These are phyloP conservation scores for Neurospora sublineolata DNA, from an alignment of 495 filamentous ascomycete species.

Conservation along the genomic window DNA sequence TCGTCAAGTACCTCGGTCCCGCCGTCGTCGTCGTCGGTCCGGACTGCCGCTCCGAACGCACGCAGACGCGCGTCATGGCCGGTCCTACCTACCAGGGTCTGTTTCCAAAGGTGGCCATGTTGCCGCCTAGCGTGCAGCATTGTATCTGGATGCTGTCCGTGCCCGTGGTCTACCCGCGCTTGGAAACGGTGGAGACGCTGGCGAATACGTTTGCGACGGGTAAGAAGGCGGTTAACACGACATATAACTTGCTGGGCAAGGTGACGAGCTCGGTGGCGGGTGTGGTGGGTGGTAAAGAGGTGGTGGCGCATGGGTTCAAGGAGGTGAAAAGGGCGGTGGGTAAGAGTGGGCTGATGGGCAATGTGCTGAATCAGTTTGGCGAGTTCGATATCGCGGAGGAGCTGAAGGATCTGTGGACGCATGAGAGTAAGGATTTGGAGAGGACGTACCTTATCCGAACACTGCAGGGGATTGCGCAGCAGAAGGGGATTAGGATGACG, in stretches of 20 bases:
- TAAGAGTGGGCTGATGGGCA: slow-evolving; percentile 87
- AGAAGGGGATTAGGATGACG: slow-evolving; percentile 90
- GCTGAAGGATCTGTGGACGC: slow-evolving; percentile 92
- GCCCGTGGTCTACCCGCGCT: slow-evolving; percentile 78
- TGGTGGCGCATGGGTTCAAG: slow-evolving; percentile 82
- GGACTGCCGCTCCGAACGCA: slow-evolving; percentile 85
- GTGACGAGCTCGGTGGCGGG: slow-evolving; percentile 88
- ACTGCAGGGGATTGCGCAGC: slow-evolving; percentile 84
- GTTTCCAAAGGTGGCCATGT: slow-evolving; percentile 85
- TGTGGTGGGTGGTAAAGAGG: slow-evolving; percentile 84
- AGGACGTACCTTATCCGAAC: slow-evolving; percentile 93
- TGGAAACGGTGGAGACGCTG: slow-evolving; percentile 82
- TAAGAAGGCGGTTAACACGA: slow-evolving; percentile 89
- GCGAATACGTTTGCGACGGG: slow-evolving; percentile 86
- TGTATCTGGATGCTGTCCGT: slow-evolving; percentile 91
- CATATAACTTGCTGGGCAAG: slow-evolving; percentile 90
- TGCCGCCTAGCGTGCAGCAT: slow-evolving; percentile 90
- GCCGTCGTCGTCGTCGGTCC: slow-evolving; percentile 81
- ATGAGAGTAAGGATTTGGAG: slow-evolving; percentile 94
- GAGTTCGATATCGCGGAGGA: slow-evolving; percentile 93
- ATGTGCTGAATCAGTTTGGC: slow-evolving; percentile 90
- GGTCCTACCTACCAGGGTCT: slow-evolving; percentile 94
- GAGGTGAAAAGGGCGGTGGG: slow-evolving; percentile 93
- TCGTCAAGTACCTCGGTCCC: slow-evolving; percentile 90
- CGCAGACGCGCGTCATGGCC: slow-evolving; percentile 82